Evolutionary conservation across 2,329 filamentous ascomycete genomes (phyloP).

Genomic region (Gremmenia infestans): DNA sequence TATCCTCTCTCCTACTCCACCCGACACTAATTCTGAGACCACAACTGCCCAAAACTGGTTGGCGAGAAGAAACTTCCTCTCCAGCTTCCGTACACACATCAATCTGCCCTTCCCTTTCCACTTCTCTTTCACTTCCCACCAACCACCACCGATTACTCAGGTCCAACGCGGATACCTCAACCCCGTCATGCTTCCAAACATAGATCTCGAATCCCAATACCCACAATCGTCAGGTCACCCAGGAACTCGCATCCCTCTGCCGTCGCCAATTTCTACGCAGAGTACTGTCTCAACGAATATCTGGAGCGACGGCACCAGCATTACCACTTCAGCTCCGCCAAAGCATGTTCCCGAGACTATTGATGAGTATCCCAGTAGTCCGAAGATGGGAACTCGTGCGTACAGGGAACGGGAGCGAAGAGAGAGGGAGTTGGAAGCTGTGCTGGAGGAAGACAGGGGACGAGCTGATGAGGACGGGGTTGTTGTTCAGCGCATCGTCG

Average conservation of each 20-base stretch:
- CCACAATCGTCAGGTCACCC: not conserved
- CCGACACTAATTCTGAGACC: not conserved
- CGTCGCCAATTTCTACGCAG: not conserved
- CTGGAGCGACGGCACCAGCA: constrained; percentile 2
- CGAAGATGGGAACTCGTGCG: constrained; percentile 20
- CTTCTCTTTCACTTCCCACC: constrained; percentile 9
- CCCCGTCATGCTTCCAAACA: not conserved
- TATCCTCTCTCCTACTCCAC: constrained; percentile 2
- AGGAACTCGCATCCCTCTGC: not conserved
- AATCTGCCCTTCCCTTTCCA: constrained; percentile 20
- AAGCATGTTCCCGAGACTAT: constrained; percentile 4
- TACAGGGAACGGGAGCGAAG: constrained; percentile 20
- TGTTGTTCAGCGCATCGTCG: constrained; percentile 9
- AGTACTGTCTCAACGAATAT: constrained; percentile 1
- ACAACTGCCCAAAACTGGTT: not conserved
- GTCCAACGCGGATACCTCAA: not conserved
- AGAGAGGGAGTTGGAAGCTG: not conserved
- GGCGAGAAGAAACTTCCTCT: constrained; percentile 5
- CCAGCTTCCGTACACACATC: constrained; percentile 21
- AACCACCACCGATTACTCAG: not conserved
- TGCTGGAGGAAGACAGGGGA: not conserved
- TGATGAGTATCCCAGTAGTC: constrained; percentile 2
- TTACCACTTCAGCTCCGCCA: not conserved
- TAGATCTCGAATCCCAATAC: constrained; percentile 6
- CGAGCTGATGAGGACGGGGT: not conserved